phyloP scores from a whole-genome alignment of 2,329 filamentous ascomycete genomes.

The Elsinoe australis region DNA sequence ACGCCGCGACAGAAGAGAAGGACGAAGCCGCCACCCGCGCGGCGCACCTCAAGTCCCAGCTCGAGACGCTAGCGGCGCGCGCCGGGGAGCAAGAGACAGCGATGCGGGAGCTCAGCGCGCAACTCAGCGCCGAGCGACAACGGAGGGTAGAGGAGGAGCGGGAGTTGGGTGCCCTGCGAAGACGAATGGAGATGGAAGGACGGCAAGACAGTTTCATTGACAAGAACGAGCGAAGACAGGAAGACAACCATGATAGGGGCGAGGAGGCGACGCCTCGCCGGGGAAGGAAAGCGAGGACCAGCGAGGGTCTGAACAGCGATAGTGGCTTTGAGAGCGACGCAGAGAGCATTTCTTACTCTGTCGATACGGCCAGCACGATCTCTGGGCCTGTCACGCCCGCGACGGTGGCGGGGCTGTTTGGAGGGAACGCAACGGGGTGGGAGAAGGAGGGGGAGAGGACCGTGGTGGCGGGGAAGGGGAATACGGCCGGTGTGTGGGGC shows the following conservation, averaged over 20 bases:
- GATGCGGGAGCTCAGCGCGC: slow-evolving; percentile 45
- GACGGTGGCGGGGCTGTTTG: slow-evolving; percentile 31
- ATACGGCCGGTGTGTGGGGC: slow-evolving; percentile 42
- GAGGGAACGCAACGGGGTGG: slow-evolving; percentile 24
- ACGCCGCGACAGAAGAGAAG: slow-evolving; percentile 52
- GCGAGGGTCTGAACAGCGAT: slow-evolving; percentile 39
- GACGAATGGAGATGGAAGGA: slow-evolving; percentile 17
- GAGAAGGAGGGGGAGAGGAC: slow-evolving; percentile 9
- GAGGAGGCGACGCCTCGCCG: slow-evolving; percentile 20
- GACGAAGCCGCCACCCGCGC: slow-evolving; percentile 53
- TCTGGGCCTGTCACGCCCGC: slow-evolving; percentile 18
- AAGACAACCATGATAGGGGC: slow-evolving; percentile 20
- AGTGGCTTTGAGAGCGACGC: slow-evolving; percentile 51
- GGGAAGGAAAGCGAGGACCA: slow-evolving; percentile 24
- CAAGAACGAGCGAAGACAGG: slow-evolving; percentile 16
- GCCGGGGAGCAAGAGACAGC: slow-evolving; percentile 50
- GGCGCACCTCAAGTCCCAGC: slow-evolving; percentile 51
- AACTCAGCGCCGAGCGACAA: slow-evolving; percentile 40
- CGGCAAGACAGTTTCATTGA: slow-evolving; percentile 18
- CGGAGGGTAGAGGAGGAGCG: slow-evolving; percentile 35
- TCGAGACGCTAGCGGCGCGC: slow-evolving; percentile 52
- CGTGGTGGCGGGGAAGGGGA: slow-evolving; percentile 15
- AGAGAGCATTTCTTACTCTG: slow-evolving; percentile 41
- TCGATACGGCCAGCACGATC: slow-evolving; percentile 21
- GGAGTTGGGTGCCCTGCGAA: slow-evolving; percentile 25